Conservation (phyloP, 352 stramenopile species). For the Phytophthora quininea region DNA sequence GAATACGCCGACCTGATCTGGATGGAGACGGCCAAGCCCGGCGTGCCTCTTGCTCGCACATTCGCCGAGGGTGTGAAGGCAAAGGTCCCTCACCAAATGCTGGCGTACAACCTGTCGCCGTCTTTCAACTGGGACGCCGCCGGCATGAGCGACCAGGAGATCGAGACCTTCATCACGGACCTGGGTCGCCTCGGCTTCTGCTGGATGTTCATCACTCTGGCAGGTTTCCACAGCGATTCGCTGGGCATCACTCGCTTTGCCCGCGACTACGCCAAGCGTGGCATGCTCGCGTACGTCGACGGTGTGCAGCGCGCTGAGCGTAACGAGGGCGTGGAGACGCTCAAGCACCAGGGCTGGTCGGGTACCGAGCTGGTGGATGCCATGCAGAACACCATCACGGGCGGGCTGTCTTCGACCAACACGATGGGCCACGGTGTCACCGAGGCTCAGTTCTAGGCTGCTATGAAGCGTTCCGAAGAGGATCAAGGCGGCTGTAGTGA, state of each 20-base stretch:
- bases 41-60: slow-evolving; percentile 92
- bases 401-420: slow-evolving; percentile 95
- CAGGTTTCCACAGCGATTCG: slow-evolving; percentile 98
- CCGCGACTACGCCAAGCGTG: slow-evolving; percentile 90
- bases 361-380: slow-evolving; percentile 97
- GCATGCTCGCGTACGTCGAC: slow-evolving; percentile 97
- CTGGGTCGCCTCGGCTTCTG: slow-evolving; percentile 95
- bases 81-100: slow-evolving; percentile 95
- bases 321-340: slow-evolving; percentile 93
- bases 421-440: slow-evolving; percentile 98
- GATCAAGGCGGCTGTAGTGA: slow-evolving; percentile 12
- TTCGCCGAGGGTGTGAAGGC: slow-evolving; percentile 95
- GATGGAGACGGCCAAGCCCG: slow-evolving; percentile 98
- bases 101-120: slow-evolving; percentile 98
- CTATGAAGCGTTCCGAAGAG: slow-evolving; percentile 9
- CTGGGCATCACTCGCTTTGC: slow-evolving; percentile 96
- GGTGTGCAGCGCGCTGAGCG: slow-evolving; percentile 96
- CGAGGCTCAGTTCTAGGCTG: slow-evolving; percentile 94
- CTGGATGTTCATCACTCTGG: slow-evolving; percentile 99
- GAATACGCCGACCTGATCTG: slow-evolving; percentile 97
- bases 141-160: slow-evolving; percentile 94
- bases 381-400: slow-evolving; percentile 96
- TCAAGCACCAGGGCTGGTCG: slow-evolving; percentile 98
- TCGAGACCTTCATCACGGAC: slow-evolving; percentile 95
- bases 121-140: slow-evolving; percentile 99